Base-by-base conservation (phyloP, 768 basidiomycete species). In the Pleurotus cornucopiae region DNA sequence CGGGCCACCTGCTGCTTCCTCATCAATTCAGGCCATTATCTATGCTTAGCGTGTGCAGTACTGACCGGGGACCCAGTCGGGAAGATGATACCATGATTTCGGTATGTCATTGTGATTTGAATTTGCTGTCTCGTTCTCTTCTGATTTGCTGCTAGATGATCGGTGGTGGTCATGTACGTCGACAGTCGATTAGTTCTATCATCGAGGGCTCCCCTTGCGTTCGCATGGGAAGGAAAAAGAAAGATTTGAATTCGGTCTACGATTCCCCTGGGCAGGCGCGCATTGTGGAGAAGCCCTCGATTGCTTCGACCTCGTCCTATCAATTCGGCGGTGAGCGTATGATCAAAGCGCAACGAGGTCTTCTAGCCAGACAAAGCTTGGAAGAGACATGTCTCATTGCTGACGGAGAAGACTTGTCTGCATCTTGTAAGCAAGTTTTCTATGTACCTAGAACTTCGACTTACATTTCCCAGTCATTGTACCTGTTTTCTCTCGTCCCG, bases 11-110 rank as follows among this genome's bases (percentile, higher is more conserved):
- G 49, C 69, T 80, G n/a, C 77, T 74, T 3, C 75, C 76, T 20
- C 63, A 69, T 41, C 81, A 80, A 26, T 86, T 83, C 71, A 75
- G 87, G 13, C 88, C 88, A 0, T 61, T 88, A 25, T 90, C 89
- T 0, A 72, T 84, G 37, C 62, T 84, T 52, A 91, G 87, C 62
- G 70, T 80, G 37, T 57, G 70, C 57, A 73, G 71, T 25, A 66
- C 69, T 2, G 78, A 82, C 41, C 30, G 30, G 4, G 82, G 80
- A 57, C 78, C 84, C 0, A 68, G 69, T 44, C 77, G 76, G 59
- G 89, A 91, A 23, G 87, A 90, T 57, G 89, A 91, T 61, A 91
- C 91, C 0, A 89, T 91, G 88, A 86, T 91, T 46, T 82, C 80
- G 39, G 88, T 89, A 67, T 64, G 84, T 71, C 18, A 46, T 20